Evolutionary conservation across 2,329 filamentous ascomycete species (phyloP).

Genomic region (Talaromyces islandicus): DNA sequence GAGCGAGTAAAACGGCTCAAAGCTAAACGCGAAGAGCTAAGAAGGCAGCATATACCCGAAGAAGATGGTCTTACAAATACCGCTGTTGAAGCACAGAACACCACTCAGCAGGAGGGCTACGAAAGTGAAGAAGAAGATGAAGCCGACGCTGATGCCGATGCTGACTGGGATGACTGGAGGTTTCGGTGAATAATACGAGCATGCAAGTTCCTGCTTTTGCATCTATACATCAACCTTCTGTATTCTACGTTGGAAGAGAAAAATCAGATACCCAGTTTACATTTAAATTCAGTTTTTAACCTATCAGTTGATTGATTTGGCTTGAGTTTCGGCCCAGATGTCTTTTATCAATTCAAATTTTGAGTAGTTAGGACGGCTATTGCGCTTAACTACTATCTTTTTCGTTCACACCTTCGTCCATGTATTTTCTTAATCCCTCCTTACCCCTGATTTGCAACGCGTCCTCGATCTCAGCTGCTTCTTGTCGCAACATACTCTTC

Average conservation of each 20-base stretch:
- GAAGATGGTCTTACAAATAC: constrained; percentile 7
- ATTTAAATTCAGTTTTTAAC: not conserved
- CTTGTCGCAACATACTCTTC: constrained; percentile 37
- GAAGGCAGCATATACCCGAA: constrained; percentile 32
- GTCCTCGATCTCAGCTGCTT: constrained; percentile 38
- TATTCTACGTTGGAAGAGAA: not conserved
- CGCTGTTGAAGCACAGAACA: not conserved
- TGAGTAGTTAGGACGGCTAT: not conserved
- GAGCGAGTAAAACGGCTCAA: constrained; percentile 63
- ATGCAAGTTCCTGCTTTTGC: not conserved
- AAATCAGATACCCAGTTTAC: not conserved
- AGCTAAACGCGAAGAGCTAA: constrained; percentile 64
- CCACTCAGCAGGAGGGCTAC: constrained; percentile 17
- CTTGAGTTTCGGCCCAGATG: not conserved
- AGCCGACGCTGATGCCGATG: constrained; percentile 33
- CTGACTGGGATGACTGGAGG: constrained; percentile 41
- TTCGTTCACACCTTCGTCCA: constrained; percentile 22
- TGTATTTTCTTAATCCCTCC: constrained; percentile 36
- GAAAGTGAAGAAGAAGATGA: constrained; percentile 42
- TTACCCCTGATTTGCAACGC: constrained; percentile 37
- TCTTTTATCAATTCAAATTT: not conserved
- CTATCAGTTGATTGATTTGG: not conserved
- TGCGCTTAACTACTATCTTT: not conserved
- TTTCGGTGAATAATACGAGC: constrained; percentile 21
- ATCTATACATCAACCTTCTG: not conserved